Conservation (phyloP, 345 rosid genomes). For the Microthlaspi erraticum region DNA sequence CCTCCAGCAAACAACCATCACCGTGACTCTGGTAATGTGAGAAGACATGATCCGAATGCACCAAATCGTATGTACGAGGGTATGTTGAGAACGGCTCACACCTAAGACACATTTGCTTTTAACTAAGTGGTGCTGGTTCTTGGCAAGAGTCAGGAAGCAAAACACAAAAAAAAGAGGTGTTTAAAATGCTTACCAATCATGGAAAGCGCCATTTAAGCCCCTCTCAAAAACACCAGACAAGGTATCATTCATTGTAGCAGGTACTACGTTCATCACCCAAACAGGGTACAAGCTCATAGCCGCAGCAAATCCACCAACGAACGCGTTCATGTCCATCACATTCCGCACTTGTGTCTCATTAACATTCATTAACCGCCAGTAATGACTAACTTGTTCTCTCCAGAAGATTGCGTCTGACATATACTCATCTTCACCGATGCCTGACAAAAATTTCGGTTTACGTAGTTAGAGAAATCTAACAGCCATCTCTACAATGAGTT, state of each 20-base stretch:
- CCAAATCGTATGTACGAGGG: slow-evolving; percentile 83
- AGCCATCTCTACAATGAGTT: slow-evolving; percentile 11
- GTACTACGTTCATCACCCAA: slow-evolving; percentile 96
- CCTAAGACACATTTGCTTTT: slow-evolving; percentile 47
- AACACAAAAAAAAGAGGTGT: neutral
- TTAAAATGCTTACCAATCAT: slow-evolving; percentile 76
- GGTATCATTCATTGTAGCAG: slow-evolving; percentile 67
- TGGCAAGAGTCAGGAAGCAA: slow-evolving; percentile 10
- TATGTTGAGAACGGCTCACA: slow-evolving; percentile 97
- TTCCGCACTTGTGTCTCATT: slow-evolving; percentile 63
- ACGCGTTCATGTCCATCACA: slow-evolving; percentile 93
- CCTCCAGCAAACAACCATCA: slow-evolving; percentile 78
- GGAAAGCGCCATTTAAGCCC: slow-evolving; percentile 79
- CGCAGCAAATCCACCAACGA: slow-evolving; percentile 77
- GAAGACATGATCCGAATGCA: slow-evolving; percentile 77
- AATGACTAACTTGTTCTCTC: slow-evolving; percentile 69
- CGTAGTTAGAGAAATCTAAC: slow-evolving; percentile 23
- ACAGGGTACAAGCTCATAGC: slow-evolving; percentile 69
- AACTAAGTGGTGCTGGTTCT: neutral
- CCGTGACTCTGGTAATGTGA: slow-evolving; percentile 57
- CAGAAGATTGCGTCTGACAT: slow-evolving; percentile 63
- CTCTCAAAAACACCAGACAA: slow-evolving; percentile 75
- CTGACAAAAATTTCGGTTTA: slow-evolving; percentile 45
- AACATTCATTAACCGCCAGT: slow-evolving; percentile 73
- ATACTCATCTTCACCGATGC: slow-evolving; percentile 67